Evolutionary conservation across 2,329 filamentous ascomycete genomes (phyloP).

Genomic region (Zalaria obscura): DNA sequence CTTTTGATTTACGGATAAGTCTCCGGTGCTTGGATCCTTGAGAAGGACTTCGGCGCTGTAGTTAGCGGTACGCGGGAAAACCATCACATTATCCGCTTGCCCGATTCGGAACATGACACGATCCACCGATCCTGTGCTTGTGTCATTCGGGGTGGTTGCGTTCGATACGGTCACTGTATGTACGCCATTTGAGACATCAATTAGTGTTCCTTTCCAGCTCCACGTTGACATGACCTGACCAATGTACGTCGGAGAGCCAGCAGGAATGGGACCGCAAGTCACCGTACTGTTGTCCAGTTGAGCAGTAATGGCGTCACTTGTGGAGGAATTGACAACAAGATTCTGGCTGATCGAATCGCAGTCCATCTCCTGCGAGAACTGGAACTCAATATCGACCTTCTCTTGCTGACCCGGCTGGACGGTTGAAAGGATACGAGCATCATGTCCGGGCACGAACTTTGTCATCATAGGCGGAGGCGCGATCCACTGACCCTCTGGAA

Average conservation of each 20-base stretch:
- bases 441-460: slow-evolving; percentile 46
- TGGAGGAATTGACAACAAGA: slow-evolving; percentile 40
- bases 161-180: slow-evolving; percentile 45
- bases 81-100: slow-evolving; percentile 41
- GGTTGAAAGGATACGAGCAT: slow-evolving; percentile 39
- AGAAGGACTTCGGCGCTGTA: slow-evolving; percentile 41
- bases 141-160: slow-evolving; percentile 27
- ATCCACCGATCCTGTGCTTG: slow-evolving; percentile 38
- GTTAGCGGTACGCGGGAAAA: slow-evolving; percentile 42
- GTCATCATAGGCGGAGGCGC: slow-evolving; percentile 44
- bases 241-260: slow-evolving; percentile 24
- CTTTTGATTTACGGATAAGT: slow-evolving; percentile 39
- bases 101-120: slow-evolving; percentile 49
- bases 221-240: slow-evolving; percentile 40
- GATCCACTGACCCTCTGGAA: slow-evolving; percentile 37
- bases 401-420: slow-evolving; percentile 24
- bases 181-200: slow-evolving; percentile 45
- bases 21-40: slow-evolving; percentile 18
- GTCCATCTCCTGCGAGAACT: slow-evolving; percentile 48
- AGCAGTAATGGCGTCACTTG: slow-evolving; percentile 29
- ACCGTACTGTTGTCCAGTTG: slow-evolving; percentile 30
- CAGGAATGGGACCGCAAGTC: slow-evolving; percentile 27
- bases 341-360: slow-evolving; percentile 39
- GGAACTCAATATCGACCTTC: slow-evolving; percentile 36
- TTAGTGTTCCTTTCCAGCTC: slow-evolving; percentile 38